These are phyloP conservation scores for Mrakia frigida DNA, from an alignment of 768 basidiomycete species.

Conservation along the genomic window DNA sequence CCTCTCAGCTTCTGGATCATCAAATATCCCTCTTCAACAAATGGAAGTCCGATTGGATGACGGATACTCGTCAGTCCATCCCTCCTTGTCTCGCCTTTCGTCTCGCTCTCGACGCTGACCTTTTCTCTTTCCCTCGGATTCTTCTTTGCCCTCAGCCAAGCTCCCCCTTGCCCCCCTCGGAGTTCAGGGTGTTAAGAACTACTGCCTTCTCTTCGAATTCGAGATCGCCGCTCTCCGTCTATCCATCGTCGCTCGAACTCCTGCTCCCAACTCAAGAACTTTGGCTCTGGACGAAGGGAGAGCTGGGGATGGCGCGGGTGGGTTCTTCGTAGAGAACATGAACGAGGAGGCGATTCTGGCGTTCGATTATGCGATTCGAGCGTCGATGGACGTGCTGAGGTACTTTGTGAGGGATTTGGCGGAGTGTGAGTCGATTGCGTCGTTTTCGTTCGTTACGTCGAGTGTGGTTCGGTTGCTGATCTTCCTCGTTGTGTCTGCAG, in stretches of 20 bases:
- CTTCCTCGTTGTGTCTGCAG: background rate
- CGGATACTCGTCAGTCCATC: background rate
- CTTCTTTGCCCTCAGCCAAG: background rate
- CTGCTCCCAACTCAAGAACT: background rate
- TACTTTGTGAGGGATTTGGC: background rate
- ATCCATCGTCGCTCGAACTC: background rate
- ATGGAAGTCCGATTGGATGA: slow-evolving; percentile 1
- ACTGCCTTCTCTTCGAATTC: background rate
- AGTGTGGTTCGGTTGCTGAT: too few relatives aligned
- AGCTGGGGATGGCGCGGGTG: background rate
- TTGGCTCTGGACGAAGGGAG: background rate
- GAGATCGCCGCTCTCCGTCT: slow-evolving; percentile 9
- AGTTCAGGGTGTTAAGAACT: background rate
- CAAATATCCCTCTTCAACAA: background rate
- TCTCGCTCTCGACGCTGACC: background rate
- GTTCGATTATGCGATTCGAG: background rate
- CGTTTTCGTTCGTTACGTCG: background rate
- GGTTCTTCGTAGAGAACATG: background rate
- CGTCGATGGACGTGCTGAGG: background rate
- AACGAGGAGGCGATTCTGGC: slow-evolving; percentile 3
- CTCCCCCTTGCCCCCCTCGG: background rate
- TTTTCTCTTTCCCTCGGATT: background rate
- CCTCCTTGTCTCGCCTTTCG: background rate
- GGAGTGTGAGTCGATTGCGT: background rate
- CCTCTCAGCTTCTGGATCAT: background rate